Percentiles rank a stretch among this genome's conserved stretches.
phyloP scores from a whole-genome alignment of 2,329 filamentous ascomycete genomes.

The Aspergillus novofumigatus region DNA sequence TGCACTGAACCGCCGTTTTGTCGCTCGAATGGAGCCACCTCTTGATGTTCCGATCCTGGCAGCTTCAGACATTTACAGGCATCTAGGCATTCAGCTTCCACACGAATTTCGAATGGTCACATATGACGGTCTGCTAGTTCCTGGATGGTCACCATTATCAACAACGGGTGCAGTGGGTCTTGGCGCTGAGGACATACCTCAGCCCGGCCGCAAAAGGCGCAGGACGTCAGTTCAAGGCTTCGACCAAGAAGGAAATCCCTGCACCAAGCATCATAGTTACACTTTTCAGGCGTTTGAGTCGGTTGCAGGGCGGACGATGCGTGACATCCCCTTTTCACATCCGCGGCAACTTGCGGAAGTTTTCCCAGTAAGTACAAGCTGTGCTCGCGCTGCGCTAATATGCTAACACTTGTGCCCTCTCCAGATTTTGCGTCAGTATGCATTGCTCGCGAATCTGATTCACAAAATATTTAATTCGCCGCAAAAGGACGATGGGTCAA shows the following conservation, averaged over 20 bases:
- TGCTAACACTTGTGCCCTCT: not conserved
- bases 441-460: conserved; percentile 38
- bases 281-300: conserved; percentile 42
- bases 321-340: conserved; percentile 42
- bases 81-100: conserved; percentile 36
- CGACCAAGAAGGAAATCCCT: conserved; percentile 25
- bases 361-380: conserved; percentile 27
- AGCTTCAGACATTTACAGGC: conserved; percentile 39
- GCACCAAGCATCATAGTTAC: conserved; percentile 37
- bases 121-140: conserved; percentile 38
- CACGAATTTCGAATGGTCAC: conserved; percentile 38
- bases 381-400: not conserved
- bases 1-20: conserved; percentile 42
- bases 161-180: conserved; percentile 20
- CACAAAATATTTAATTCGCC: conserved; percentile 30
- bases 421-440: conserved; percentile 43
- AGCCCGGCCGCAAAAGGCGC: conserved; percentile 29
- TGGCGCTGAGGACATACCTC: conserved; percentile 24
- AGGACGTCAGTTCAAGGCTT: conserved; percentile 29
- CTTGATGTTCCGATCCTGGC: conserved; percentile 41
- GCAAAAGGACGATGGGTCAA: conserved; percentile 11
- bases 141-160: conserved; percentile 23
- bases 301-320: conserved; percentile 37
- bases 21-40: conserved; percentile 40
- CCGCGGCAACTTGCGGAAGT: conserved; percentile 43